These are phyloP conservation scores for Cutaneotrichosporon spelunceum DNA, from an alignment of 1,284 basidiomycete species.

Conservation along the genomic window DNA sequence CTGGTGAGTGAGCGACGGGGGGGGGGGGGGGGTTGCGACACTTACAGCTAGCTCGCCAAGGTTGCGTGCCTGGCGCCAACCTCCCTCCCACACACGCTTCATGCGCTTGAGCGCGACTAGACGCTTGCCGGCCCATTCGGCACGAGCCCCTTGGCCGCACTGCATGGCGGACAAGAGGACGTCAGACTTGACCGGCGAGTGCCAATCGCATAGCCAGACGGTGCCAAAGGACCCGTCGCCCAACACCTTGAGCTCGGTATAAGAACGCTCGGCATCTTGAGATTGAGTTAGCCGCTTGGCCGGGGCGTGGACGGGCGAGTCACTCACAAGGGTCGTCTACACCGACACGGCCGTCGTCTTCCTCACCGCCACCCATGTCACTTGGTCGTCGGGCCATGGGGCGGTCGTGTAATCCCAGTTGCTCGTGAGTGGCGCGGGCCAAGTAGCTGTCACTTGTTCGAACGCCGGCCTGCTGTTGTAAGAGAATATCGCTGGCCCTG, in stretches of 20 bases:
- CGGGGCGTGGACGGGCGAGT: neutral
- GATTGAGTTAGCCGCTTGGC: constrained; percentile 3
- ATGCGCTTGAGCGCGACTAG: constrained; percentile 97
- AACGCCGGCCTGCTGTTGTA: constrained; percentile 2
- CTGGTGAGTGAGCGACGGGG: constrained; percentile 53
- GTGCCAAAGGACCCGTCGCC: constrained; percentile 97
- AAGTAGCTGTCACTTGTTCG: constrained; percentile 10
- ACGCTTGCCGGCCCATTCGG: constrained; percentile 90
- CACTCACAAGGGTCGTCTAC: constrained; percentile 46
- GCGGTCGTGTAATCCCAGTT: constrained; percentile 1
- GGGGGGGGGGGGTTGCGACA: too few relatives aligned
- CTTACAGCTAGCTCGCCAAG: constrained; percentile 92
- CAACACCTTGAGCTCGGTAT: constrained; percentile 72
- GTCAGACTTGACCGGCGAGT: constrained; percentile 85
- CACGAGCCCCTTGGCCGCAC: constrained; percentile 69
- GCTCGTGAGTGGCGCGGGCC: constrained; percentile 6
- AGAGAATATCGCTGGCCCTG: neutral
- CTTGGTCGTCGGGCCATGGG: constrained; percentile 3
- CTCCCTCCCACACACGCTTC: constrained; percentile 95
- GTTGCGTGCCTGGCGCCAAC: constrained; percentile 93
- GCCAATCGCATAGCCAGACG: constrained; percentile 99
- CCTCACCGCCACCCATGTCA: constrained; percentile 1
- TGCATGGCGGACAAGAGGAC: constrained; percentile 87
- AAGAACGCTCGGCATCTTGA: constrained; percentile 50
- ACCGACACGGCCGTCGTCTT: constrained; percentile 42